These are phyloP conservation scores for Quercus aquifolioides DNA, from an alignment of 306 rosid genomes.

Conservation along the genomic window DNA sequence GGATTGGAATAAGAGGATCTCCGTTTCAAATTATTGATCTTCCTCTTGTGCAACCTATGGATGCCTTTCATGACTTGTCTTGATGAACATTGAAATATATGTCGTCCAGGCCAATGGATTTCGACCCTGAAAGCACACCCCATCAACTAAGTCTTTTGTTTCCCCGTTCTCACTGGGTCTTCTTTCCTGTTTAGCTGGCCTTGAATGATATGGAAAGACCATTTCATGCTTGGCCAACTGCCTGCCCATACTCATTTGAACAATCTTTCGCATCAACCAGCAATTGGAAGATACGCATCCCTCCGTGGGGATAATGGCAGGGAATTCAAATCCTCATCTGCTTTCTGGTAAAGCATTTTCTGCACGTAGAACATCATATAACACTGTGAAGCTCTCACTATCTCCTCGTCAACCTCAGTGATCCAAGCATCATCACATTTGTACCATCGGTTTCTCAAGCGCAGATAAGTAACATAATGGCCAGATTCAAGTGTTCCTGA, in stretches of 20 bases:
- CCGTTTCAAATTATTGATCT: neutral
- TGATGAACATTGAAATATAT: neutral
- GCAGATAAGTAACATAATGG: constrained; percentile 73
- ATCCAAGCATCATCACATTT: constrained; percentile 92
- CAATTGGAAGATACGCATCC: constrained; percentile 44
- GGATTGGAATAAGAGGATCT: neutral
- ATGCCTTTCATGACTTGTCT: neutral
- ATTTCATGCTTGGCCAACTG: neutral
- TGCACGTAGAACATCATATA: constrained; percentile 85
- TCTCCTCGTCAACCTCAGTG: constrained; percentile 73
- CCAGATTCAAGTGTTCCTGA: constrained; percentile 86
- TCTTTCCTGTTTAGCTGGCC: neutral
- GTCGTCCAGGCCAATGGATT: neutral
- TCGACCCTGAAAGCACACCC: neutral
- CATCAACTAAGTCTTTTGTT: constrained; percentile 1
- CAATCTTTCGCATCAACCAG: constrained; percentile 46
- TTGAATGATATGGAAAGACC: neutral
- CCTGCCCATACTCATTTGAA: neutral
- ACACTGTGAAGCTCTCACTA: constrained; percentile 84
- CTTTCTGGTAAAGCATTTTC: constrained; percentile 47
- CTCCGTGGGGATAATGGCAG: constrained; percentile 41
- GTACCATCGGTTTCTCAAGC: constrained; percentile 73
- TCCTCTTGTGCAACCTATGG: neutral
- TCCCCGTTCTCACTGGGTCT: neutral
- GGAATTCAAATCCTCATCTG: constrained; percentile 44